phyloP scores from a whole-genome alignment of 176 grass and related monocot species.

The Eleusine coracana region DNA sequence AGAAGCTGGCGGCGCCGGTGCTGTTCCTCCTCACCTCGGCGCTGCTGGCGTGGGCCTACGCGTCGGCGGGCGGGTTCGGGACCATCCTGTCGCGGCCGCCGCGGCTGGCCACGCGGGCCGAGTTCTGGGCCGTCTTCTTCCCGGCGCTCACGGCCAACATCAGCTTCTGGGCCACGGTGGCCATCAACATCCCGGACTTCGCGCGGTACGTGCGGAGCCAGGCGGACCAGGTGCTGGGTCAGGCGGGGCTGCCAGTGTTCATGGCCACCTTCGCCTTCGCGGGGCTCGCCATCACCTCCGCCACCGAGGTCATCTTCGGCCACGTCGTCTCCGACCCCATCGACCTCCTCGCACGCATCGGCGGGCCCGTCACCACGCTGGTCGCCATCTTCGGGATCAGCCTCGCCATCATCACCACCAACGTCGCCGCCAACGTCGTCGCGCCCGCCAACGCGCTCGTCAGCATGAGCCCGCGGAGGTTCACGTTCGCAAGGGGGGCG shows the following conservation, averaged over 20 bases:
- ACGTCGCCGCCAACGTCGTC: slow-evolving; percentile 92
- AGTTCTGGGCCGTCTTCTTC: slow-evolving; percentile 95
- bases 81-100: slow-evolving; percentile 69
- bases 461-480: slow-evolving; percentile 68
- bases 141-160: slow-evolving; percentile 90
- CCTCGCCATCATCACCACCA: slow-evolving; percentile 91
- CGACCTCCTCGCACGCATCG: slow-evolving; percentile 72
- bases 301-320: slow-evolving; percentile 90
- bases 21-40: slow-evolving; percentile 71
- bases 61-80: slow-evolving; percentile 75
- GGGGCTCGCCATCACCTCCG: slow-evolving; percentile 77
- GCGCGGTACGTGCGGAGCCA: slow-evolving; percentile 80
- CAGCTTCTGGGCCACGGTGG: slow-evolving; percentile 96
- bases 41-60: slow-evolving; percentile 82
- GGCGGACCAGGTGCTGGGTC: slow-evolving; percentile 81
- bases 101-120: slow-evolving; percentile 41
- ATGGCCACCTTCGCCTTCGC: slow-evolving; percentile 94
- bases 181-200: slow-evolving; percentile 95
- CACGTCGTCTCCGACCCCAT: slow-evolving; percentile 88
- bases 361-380: slow-evolving; percentile 67
- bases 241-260: slow-evolving; percentile 82
- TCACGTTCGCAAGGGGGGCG: slow-evolving; percentile 83
- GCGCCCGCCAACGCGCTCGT: slow-evolving; percentile 86
- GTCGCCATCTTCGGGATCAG: slow-evolving; percentile 89
- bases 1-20: slow-evolving; percentile 79